Conservation (phyloP, 169 alveolate species). For the Hepatocystis sp. region DNA sequence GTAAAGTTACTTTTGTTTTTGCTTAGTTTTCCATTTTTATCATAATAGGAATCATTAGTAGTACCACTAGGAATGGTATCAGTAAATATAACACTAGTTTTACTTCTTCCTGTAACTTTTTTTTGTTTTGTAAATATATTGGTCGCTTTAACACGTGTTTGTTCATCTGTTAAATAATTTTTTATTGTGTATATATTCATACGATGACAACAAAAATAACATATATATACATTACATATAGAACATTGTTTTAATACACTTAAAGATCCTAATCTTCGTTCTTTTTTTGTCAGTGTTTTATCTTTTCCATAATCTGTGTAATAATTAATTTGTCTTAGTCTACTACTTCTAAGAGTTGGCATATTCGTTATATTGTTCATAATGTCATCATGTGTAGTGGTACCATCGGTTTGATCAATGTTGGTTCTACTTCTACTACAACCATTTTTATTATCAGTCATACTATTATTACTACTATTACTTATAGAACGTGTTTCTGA, state of each 20-base stretch:
- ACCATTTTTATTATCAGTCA: background rate
- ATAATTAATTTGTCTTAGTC: slow-evolving; percentile 6
- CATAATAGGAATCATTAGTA: no score
- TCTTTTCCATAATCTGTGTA: slow-evolving; percentile 13
- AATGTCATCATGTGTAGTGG: no score
- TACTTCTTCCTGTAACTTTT: no score
- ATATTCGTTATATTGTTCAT: background rate
- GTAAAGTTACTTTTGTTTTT: background rate
- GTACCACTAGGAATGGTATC: no score
- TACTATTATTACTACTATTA: background rate
- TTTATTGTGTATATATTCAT: slow-evolving; percentile 60
- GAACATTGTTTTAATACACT: slow-evolving; percentile 65
- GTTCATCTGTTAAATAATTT: slow-evolving; percentile 36
- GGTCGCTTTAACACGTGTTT: no score
- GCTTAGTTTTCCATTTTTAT: slow-evolving; percentile 32
- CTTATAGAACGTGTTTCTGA: background rate
- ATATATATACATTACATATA: slow-evolving; percentile 55
- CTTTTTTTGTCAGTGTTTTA: slow-evolving; percentile 45
- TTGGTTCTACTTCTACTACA: background rate
- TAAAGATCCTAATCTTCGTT: slow-evolving; percentile 65
- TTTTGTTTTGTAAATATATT: no score
- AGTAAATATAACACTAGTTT: no score
- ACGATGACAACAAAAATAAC: slow-evolving; percentile 69
- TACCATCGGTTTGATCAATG: no score
- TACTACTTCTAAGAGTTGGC: background rate